Evolutionary conservation across 352 stramenopile species (phyloP), one percentile per base, ranked within the genome.

Genomic region (Phytophthora sp.): DNA sequence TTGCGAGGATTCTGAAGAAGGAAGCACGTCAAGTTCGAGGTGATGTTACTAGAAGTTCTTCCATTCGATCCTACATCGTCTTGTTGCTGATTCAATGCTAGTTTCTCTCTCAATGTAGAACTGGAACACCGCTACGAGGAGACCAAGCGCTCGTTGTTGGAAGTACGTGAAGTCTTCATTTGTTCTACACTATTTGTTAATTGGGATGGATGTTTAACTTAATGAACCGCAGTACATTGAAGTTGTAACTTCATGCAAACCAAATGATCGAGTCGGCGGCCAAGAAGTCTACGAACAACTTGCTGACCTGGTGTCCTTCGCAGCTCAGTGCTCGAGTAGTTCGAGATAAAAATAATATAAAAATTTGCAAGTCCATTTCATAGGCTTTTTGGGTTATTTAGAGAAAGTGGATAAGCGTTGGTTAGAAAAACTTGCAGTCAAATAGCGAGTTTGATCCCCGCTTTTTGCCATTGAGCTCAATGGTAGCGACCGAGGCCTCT

Each of bases 251-350:
- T 75, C 77, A 4, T 73, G 66, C 35, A 90, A 90, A 60, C 77
- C 74, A 7, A 79, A 74, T 31, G 80, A 90, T 36, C 77, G 79
- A 39, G 56, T 65, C 0, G 71, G 65, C 0, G 66, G 67, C 4
- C 63, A 76, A 4, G 80, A 89, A 46, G 69, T 74, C n/a, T 88
- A 88, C 49, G 80, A 90, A n/a, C 77, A 80, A 38, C 70, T 90
- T 1, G 56, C 80, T 2, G 73, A 88, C 29, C 63, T 91, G 5
- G 56, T 84, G 36, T 64, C 58, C 1, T 86, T 84, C 31, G 73
- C 73, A 18, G 42, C 57, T 27, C 65, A 77, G 36, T 86, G 76
- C 57, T 31, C 20, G n/a, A n/a, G n/a, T n/a, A n/a, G n/a, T 5
- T 23, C 23, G 12, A 2, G n/a, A 21, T 44, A 23, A 8, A 3